These are phyloP conservation scores for Leishmania major DNA, from an alignment of 208 protist genomes.

Conservation along the genomic window DNA sequence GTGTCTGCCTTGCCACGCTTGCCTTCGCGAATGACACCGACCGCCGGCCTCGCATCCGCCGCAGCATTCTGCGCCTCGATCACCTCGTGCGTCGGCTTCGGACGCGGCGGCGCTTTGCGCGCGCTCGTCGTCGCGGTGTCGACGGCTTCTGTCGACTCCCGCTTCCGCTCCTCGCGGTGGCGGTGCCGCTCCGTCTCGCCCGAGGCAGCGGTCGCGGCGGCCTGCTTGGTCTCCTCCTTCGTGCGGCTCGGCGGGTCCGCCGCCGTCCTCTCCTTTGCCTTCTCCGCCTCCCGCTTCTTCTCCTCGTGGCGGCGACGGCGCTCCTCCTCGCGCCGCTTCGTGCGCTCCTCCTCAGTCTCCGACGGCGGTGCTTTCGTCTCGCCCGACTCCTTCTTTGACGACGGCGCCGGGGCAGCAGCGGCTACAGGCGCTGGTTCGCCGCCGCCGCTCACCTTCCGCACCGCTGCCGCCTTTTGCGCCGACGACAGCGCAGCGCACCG, in stretches of 20 bases:
- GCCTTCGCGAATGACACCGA: slow-evolving; percentile 66
- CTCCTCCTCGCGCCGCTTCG: slow-evolving; percentile 63
- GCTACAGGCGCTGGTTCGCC: background rate
- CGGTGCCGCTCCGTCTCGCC: slow-evolving; percentile 31
- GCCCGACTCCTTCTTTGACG: background rate
- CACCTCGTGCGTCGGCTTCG: slow-evolving; percentile 80
- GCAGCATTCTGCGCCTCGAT: slow-evolving; percentile 42
- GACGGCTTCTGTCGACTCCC: slow-evolving; percentile 17
- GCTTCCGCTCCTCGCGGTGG: slow-evolving; percentile 38
- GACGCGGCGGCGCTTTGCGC: slow-evolving; percentile 77
- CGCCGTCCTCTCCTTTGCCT: slow-evolving; percentile 25
- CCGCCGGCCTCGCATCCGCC: slow-evolving; percentile 38
- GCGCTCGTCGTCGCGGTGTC: slow-evolving; percentile 31
- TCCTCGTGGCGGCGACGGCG: slow-evolving; percentile 52
- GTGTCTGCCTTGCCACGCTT: slow-evolving; percentile 28
- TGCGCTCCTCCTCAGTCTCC: slow-evolving; percentile 62
- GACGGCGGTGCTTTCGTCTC: slow-evolving; percentile 3
- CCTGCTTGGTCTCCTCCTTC: background rate
- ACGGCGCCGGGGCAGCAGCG: background rate
- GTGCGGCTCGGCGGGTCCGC: slow-evolving; percentile 5
- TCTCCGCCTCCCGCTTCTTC: slow-evolving; percentile 44
- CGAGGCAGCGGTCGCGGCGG: slow-evolving; percentile 10
- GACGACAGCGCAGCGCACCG: slow-evolving; percentile 60
- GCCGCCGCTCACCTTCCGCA: slow-evolving; percentile 59
- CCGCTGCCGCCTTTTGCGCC: slow-evolving; percentile 65